These are phyloP conservation scores for Entomortierella lignicola DNA, from an alignment of 192 early-diverging fungal genomes.

Conservation along the genomic window DNA sequence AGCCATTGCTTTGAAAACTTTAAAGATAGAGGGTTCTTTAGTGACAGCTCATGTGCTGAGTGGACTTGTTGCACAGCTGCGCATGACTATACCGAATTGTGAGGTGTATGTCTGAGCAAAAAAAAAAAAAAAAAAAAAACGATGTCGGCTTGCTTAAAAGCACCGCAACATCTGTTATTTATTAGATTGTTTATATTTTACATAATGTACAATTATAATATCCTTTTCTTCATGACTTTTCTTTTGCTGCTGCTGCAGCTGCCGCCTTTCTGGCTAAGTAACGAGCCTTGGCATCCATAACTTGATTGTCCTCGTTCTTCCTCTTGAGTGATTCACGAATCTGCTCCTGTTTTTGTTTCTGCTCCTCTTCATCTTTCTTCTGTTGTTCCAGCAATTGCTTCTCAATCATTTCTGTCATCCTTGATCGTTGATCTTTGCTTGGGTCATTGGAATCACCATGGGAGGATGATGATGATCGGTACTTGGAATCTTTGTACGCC, in stretches of 20 bases:
- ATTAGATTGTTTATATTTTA: background rate
- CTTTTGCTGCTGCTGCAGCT: conserved; percentile 13
- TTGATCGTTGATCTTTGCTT: conserved; percentile 37
- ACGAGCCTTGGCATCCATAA: conserved; percentile 61
- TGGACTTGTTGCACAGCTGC: background rate
- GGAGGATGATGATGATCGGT: conserved; percentile 42
- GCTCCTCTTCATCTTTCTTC: conserved; percentile 60
- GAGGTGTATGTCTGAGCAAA: background rate
- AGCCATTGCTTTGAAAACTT: conserved; percentile 2
- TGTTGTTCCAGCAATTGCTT: conserved; percentile 63
- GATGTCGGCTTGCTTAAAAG: too few species aligned
- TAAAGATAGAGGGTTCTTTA: conserved; percentile 14
- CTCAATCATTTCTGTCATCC: conserved; percentile 60
- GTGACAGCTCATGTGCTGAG: background rate
- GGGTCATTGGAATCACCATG: conserved; percentile 6
- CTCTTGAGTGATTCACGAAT: conserved; percentile 55
- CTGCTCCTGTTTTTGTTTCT: conserved; percentile 61
- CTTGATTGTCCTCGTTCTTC: conserved; percentile 61
- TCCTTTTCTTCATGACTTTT: conserved; percentile 1
- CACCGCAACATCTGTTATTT: too few species aligned
- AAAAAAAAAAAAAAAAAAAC: background rate
- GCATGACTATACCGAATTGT: background rate
- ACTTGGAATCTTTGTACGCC: conserved; percentile 59
- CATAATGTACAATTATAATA: conserved; percentile 5
- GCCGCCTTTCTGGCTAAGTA: conserved; percentile 60